phyloP scores from a whole-genome alignment of 2,329 filamentous ascomycete species.

The Verticillium zaregamsianum region DNA sequence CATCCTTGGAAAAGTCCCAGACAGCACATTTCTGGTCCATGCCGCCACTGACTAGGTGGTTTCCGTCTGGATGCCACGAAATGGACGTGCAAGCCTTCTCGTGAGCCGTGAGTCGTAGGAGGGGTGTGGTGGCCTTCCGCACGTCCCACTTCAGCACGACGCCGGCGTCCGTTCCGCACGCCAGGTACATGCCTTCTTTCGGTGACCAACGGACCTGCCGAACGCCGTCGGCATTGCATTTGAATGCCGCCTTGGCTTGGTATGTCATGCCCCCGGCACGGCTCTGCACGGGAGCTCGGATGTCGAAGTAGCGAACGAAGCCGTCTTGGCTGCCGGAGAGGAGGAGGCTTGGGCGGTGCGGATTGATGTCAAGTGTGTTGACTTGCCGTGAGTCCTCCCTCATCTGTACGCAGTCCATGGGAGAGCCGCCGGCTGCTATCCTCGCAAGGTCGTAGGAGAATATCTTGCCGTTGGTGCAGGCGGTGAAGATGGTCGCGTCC shows the following conservation, averaged over 20 bases:
- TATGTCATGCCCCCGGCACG: conserved; percentile 46
- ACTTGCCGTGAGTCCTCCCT: conserved; percentile 61
- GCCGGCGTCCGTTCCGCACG: conserved; percentile 60
- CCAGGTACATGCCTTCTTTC: conserved; percentile 56
- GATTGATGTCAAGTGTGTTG: conserved; percentile 60
- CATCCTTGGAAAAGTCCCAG: conserved; percentile 58
- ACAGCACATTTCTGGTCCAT: conserved; percentile 59
- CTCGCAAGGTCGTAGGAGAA: conserved; percentile 59
- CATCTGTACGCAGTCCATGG: conserved; percentile 52
- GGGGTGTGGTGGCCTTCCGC: conserved; percentile 46
- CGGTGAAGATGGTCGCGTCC: conserved; percentile 55
- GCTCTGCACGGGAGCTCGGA: conserved; percentile 42
- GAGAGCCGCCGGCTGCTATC: conserved; percentile 36
- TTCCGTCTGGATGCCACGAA: conserved; percentile 65
- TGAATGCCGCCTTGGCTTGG: conserved; percentile 37
- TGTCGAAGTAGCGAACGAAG: conserved; percentile 57
- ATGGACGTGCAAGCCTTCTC: conserved; percentile 56
- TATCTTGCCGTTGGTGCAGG: conserved; percentile 60
- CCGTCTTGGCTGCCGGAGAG: conserved; percentile 63
- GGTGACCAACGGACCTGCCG: conserved; percentile 64
- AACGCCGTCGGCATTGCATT: conserved; percentile 51
- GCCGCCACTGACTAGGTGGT: conserved; percentile 61
- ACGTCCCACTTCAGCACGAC: conserved; percentile 62
- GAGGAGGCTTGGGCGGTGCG: conserved; percentile 52
- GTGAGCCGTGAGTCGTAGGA: conserved; percentile 58